Conservation (phyloP, 2,329 filamentous ascomycete species). For the Plectosphaerella plurivora region DNA sequence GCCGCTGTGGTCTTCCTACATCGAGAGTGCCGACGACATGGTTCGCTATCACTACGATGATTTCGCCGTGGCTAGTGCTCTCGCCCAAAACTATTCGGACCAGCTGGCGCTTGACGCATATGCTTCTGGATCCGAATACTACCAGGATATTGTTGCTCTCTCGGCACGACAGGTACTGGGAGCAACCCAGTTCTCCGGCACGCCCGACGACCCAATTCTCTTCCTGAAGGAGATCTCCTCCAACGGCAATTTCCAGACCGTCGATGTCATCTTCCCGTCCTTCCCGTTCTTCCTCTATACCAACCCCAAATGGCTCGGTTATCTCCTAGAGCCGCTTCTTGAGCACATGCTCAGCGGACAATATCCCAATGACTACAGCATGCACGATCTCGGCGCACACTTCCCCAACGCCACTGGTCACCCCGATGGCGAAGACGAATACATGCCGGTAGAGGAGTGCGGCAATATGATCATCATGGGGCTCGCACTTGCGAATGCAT, state of each 20-base stretch:
- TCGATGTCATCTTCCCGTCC: constrained; percentile 82
- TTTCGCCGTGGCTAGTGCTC: constrained; percentile 55
- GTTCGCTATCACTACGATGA: constrained; percentile 74
- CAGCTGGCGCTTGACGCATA: constrained; percentile 69
- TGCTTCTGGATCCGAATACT: constrained; percentile 68
- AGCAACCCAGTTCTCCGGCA: constrained; percentile 70
- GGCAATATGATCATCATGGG: constrained; percentile 78
- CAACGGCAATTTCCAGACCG: constrained; percentile 79
- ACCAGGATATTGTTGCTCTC: constrained; percentile 72
- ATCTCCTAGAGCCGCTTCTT: constrained; percentile 73
- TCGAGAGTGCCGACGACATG: constrained; percentile 56
- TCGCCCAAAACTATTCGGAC: constrained; percentile 70
- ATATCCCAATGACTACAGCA: constrained; percentile 77
- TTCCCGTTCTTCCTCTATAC: constrained; percentile 87
- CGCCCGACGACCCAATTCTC: constrained; percentile 65
- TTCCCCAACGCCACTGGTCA: constrained; percentile 78
- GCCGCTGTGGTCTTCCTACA: constrained; percentile 76
- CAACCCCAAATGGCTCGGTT: constrained; percentile 75
- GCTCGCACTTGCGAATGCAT: constrained; percentile 69
- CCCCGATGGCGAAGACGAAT: constrained; percentile 63
- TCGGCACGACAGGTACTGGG: constrained; percentile 78
- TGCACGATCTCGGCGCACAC: constrained; percentile 70
- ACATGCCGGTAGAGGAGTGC: constrained; percentile 73
- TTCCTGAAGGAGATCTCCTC: constrained; percentile 86
- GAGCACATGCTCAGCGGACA: constrained; percentile 79